Evolutionary conservation across 257 asterid genomes (phyloP), one percentile per base, ranked within the genome.

Genomic region (Fraxinus pennsylvanica): DNA sequence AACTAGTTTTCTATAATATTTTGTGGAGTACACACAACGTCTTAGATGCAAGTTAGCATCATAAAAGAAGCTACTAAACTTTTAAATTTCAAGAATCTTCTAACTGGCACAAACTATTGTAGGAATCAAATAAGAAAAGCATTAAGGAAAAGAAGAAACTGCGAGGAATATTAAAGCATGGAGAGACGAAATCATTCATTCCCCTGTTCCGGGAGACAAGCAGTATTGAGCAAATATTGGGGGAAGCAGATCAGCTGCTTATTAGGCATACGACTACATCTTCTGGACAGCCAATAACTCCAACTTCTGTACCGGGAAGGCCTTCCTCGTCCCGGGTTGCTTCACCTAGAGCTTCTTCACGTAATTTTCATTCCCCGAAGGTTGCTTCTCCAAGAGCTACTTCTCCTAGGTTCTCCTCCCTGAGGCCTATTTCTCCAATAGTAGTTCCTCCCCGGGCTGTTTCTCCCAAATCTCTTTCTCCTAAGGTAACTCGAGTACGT

Each of bases 191-290:
- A 85, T 87, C 98, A 3, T 96, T 90, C 80, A 85, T 89, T 84
- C 98, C 98, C 73, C 86, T 90, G 73, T 96, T 96, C 84, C 82
- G 92, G 84, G 93, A 85, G 87, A 98, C 99, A 5, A 96, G 98
- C 84, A 96, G 99, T 89, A 92, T 96, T 70, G 99, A 93, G 80
- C 84, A 96, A 79, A 96, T 96, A 84, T 84, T 96, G 72, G 97
- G 97, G 38, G 99, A 96, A 90, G 96, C 89, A 2, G 98, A 93
- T 89, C 88, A 94, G 33, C 86, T 92, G 9, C 87, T 90, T 71
- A 83, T 81, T 35, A 84, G 91, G 86, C 89, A 89, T 76, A 80
- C 86, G n/a, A 1, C n/a, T n/a, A 6, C 88, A 3, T 21, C 91
- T 72, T 79, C 88, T 8, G 89, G 85, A 72, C 78, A 74, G 33